Base-by-base conservation (phyloP, 176 grass and related monocot species). In the Zizania latifolia region DNA sequence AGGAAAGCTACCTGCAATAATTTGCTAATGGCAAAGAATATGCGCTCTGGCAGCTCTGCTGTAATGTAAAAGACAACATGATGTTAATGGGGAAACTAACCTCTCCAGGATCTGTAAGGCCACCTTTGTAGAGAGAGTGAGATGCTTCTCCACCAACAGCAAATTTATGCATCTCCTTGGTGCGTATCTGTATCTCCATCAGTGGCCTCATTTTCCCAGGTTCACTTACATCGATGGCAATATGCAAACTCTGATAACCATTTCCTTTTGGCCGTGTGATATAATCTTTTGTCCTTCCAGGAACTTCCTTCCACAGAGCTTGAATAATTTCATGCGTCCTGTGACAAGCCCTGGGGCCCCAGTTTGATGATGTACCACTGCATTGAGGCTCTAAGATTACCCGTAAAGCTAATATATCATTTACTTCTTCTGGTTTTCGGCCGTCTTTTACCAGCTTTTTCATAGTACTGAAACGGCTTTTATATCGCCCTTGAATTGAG, bases 181-280 rank as follows among this genome's bases (percentile, higher is more conserved):
- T 92, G 36, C 88, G 91, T 78, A 98, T 98, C 36, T 98, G 94
- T 85, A 98, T 87, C 89, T 98, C 94, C 88, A 98, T 92, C 33
- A 93, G 57, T 7, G 94, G 91, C 62, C 84, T 87, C 5, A 51
- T 64, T 53, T 68, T 87, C 27, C 74, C 81, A 71, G 79, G 74
- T 87, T 98, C 81, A 74, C 91, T 93, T 64, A 98, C 78, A 85
- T 98, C 76, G 8, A 93, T 78, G 26, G 89, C 74, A 38, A 98
- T 88, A 89, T 98, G 94, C 68, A 98, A 87, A 56, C 94, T 98
- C 75, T 85, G 89, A 29, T 98, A 98, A 11, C 94, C 94, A 69
- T 98, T 98, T 77, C 28, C 37, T 82, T 98, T 97, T 40, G 94
- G 91, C 65, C 34, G 82, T 7, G 75, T 86, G 35, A 97, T 87